phyloP scores from a whole-genome alignment of 2,329 filamentous ascomycete genomes.

The Cladosporium sp. region DNA sequence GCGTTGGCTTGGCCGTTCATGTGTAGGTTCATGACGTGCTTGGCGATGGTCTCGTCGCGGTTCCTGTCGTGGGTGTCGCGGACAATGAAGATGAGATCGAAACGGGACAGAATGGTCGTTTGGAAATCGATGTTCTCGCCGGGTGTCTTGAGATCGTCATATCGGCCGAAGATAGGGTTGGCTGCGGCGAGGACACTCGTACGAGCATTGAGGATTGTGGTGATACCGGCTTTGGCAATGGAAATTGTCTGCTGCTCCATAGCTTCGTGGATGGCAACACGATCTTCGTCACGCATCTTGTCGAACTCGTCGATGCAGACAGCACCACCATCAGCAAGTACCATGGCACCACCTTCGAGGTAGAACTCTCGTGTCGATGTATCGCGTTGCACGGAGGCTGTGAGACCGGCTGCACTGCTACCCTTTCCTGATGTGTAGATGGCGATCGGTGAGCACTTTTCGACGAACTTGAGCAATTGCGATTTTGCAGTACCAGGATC shows the following conservation, averaged over 20 bases:
- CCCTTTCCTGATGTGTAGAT: conserved; percentile 99
- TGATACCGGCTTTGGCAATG: conserved; percentile 97
- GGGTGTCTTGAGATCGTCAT: conserved; percentile 95
- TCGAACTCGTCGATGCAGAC: conserved; percentile 99
- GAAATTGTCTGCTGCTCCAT: conserved; percentile 99
- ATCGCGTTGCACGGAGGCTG: conserved; percentile 93
- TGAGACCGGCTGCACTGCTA: conserved; percentile 94
- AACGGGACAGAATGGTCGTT: conserved; percentile 95
- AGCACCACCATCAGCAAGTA: conserved; percentile 91
- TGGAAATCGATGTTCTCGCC: conserved; percentile 99
- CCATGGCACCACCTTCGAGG: conserved; percentile 97
- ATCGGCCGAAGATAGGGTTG: conserved; percentile 95
- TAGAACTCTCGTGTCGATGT: conserved; percentile 93
- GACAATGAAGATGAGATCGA: conserved; percentile 99
- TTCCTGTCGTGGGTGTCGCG: conserved; percentile 88
- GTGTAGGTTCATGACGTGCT: conserved; percentile 95
- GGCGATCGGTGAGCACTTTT: conserved; percentile 92
- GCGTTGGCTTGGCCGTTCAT: conserved; percentile 81
- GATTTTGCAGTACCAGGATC: conserved; percentile 98
- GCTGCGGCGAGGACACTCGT: conserved; percentile 94
- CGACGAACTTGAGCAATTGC: conserved; percentile 94
- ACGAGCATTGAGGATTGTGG: conserved; percentile 92
- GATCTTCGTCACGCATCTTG: conserved; percentile 98
- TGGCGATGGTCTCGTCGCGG: conserved; percentile 90
- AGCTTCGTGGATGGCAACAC: conserved; percentile 97